Evolutionary conservation across 1,284 basidiomycete genomes (phyloP).

Genomic region (Moesziomyces sp.): DNA sequence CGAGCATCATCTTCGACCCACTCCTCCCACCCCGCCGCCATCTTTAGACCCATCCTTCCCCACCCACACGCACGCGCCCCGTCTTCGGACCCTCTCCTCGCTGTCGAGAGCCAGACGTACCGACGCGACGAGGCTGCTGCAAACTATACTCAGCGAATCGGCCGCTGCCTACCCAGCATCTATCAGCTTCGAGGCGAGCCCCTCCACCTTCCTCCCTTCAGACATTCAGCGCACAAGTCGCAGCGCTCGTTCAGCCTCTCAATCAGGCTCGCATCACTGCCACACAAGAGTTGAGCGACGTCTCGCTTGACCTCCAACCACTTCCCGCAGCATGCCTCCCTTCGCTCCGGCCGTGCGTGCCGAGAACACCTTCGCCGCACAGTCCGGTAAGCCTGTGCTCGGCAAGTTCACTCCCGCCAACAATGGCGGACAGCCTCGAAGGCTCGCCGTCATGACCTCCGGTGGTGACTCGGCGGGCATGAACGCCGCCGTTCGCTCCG

Average conservation of each 20-base stretch:
- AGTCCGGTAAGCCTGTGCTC: conserved; percentile 17
- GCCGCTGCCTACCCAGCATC: too few relatives aligned
- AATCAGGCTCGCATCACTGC: too few relatives aligned
- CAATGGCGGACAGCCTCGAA: conserved; percentile 41
- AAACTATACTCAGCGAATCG: too few relatives aligned
- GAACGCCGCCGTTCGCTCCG: conserved; percentile 64
- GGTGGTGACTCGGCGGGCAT: conserved; percentile 92
- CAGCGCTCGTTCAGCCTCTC: neutral
- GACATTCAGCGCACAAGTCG: too few relatives aligned
- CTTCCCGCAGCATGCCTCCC: conserved; percentile 22
- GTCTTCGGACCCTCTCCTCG: neutral
- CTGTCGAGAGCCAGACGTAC: too few relatives aligned
- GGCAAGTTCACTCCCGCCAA: conserved; percentile 26
- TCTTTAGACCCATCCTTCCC: neutral
- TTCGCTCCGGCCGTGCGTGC: conserved; percentile 38
- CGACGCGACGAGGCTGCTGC: too few relatives aligned
- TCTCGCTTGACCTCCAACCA: neutral
- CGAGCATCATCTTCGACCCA: neutral
- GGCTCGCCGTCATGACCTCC: conserved; percentile 87
- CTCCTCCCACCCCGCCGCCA: neutral
- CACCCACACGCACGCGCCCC: too few relatives aligned
- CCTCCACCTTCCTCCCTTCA: too few relatives aligned
- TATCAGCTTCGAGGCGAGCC: too few relatives aligned
- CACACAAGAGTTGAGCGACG: too few relatives aligned
- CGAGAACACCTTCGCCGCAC: conserved; percentile 27